Base-by-base conservation (phyloP, 176 grass and related monocot species). In the Hyparrhenia diplandra region DNA sequence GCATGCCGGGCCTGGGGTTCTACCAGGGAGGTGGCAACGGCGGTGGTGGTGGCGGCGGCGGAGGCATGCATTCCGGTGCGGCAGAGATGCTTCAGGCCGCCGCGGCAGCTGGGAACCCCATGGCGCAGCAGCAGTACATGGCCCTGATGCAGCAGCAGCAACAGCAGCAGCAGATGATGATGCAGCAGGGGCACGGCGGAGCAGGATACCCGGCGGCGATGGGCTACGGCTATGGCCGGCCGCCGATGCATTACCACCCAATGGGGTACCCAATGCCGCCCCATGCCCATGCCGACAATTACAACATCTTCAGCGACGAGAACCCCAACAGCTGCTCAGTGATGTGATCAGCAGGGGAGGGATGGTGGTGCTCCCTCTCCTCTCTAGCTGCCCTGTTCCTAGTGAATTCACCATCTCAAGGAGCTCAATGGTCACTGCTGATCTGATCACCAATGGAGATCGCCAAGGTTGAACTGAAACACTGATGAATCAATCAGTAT, bases 261-360 rank as follows among this genome's bases (percentile, higher is more conserved):
- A 87, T 85, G 82, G 14, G 21, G 0, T 78, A 86, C 59, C 80
- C 81, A 6, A 63, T 88, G 80, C 84, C 70, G n/a, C 69, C 80
- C 69, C 84, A 89, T 25, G 64, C 60, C n/a, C 86, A 88, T 8
- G 40, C 71, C 0, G 83, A 92, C 10, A 73, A 81, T 0, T 91
- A 92, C 73, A 93, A 89, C 80, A 80, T 87, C 81, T 94, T 94
- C 74, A 94, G 89, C 21, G 92, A 94, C 69, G 92, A 94, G 79
- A 89, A 94, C 64, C 77, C 92, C 49, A 87, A 88, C 78, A 92
- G 89, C 69, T 94, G 92, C 86, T 94, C 87, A 0, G 63, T 92
- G 47, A 94, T 94, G 92, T 94, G 92, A 94, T 80, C 6, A 12
- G 30, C 68, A 34, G n/a, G 2, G 29, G 9, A 14, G 5, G 57